Percentiles rank a stretch among this genome's conserved stretches.
Conservation (phyloP, 192 early-diverging fungal species). For the Anaeromyces robustus region DNA sequence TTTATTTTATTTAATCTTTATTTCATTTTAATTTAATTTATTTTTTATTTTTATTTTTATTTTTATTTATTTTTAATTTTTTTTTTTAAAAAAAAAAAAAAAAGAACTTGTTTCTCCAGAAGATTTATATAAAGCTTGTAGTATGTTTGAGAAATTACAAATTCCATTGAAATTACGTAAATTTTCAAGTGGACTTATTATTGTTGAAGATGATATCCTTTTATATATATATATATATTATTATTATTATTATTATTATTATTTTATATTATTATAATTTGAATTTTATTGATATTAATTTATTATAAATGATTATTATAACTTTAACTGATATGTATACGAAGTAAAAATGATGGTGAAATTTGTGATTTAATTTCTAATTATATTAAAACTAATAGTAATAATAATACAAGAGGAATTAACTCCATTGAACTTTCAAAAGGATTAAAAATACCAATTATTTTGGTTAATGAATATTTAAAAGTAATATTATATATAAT, state of each 20-base stretch:
- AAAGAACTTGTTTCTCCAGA: slow-evolving; percentile 78
- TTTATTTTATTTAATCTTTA: too few species aligned
- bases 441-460: not conserved
- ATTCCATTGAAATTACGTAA: slow-evolving; percentile 59
- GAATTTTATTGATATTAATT: not conserved
- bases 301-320: too few species aligned
- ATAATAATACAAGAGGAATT: not conserved
- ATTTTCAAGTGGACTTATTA: slow-evolving; percentile 58
- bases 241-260: not conserved
- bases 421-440: not conserved
- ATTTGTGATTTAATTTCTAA: not conserved
- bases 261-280: not conserved
- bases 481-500: too few species aligned
- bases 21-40: too few species aligned
- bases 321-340: too few species aligned
- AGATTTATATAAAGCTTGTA: slow-evolving; percentile 71
- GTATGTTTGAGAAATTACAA: slow-evolving; percentile 42
- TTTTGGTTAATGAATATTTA: not conserved
- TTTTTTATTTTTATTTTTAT: too few species aligned
- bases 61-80: too few species aligned
- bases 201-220: not conserved
- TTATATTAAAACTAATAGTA: not conserved
- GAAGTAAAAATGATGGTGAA: not conserved
- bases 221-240: too few species aligned
- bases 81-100: too few species aligned